Percentiles rank a stretch among this genome's conserved stretches.
These are phyloP conservation scores for Aureobasidium uvarum DNA, from an alignment of 2,329 filamentous ascomycete genomes.

Conservation along the genomic window DNA sequence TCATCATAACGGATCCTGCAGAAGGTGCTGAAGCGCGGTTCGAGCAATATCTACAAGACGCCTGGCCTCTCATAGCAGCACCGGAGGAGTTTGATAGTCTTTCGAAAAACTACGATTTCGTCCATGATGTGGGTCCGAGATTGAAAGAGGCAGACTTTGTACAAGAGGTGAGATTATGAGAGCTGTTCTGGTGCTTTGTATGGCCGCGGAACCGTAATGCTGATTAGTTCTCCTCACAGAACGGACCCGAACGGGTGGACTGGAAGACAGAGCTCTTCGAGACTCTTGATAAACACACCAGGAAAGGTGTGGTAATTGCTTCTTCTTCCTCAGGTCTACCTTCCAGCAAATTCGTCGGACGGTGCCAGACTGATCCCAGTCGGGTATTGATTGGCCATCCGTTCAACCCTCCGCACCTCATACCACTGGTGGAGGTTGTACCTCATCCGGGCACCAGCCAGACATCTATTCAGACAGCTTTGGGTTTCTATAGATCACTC, in stretches of 20 bases:
- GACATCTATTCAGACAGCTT: constrained; percentile 42
- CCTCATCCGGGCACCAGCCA: constrained; percentile 47
- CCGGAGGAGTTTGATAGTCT: too few relatives aligned
- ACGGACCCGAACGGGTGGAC: neutral
- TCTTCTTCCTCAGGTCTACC: constrained; percentile 59
- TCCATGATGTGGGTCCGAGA: neutral
- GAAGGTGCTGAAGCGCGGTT: constrained; percentile 40
- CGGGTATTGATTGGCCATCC: constrained; percentile 59
- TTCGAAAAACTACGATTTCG: neutral
- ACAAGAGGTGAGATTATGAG: neutral
- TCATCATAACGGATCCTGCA: constrained; percentile 45
- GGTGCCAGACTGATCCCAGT: constrained; percentile 43
- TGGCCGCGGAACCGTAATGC: neutral
- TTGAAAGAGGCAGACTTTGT: neutral
- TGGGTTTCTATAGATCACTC: constrained; percentile 48
- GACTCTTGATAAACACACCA: constrained; percentile 50
- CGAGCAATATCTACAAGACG: constrained; percentile 30
- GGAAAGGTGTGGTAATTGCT: constrained; percentile 53
- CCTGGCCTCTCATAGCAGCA: constrained; percentile 33
- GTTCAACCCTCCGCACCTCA: constrained; percentile 61
- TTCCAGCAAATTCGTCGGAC: constrained; percentile 49
- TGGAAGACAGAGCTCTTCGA: constrained; percentile 46
- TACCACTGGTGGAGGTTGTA: constrained; percentile 60
- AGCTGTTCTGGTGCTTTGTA: neutral
- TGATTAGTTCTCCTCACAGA: neutral